Conservation (phyloP, 148 eudicot species). For the Limonium bicolor region DNA sequence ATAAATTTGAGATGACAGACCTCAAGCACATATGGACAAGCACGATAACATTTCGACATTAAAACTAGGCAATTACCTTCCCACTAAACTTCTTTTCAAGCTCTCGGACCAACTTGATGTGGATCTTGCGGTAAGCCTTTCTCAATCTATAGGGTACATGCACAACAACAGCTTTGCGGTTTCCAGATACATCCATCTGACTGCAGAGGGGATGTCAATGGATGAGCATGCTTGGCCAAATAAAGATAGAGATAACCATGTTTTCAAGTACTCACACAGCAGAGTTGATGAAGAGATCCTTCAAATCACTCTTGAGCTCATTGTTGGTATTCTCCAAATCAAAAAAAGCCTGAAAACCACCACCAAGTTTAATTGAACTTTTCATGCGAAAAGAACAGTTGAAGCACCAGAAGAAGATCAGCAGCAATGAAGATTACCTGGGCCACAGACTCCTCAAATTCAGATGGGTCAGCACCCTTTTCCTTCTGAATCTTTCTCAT, state of each 20-base stretch:
- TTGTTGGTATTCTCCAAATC: constrained; percentile 59
- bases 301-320: constrained; percentile 63
- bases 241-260: too few species aligned
- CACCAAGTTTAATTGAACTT: neutral
- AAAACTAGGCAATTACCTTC: too few species aligned
- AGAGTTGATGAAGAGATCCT: constrained; percentile 68
- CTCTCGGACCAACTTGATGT: constrained; percentile 54
- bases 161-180: constrained; percentile 68
- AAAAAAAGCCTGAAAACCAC: constrained; percentile 47
- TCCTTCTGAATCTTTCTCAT: constrained; percentile 56
- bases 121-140: constrained; percentile 77
- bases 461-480: constrained; percentile 54
- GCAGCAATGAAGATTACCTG: constrained; percentile 22
- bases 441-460: constrained; percentile 63
- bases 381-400: neutral
- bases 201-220: constrained; percentile 23
- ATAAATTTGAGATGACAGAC: too few species aligned
- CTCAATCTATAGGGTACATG: constrained; percentile 78
- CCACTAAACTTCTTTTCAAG: constrained; percentile 96
- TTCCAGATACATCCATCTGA: constrained; percentile 58
- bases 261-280: constrained; percentile 39
- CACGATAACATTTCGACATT: too few species aligned
- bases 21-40: too few species aligned
- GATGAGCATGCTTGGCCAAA: too few species aligned
- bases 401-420: neutral